Evolutionary conservation across 345 rosid species (phyloP).

Genomic region (Viola odorata): DNA sequence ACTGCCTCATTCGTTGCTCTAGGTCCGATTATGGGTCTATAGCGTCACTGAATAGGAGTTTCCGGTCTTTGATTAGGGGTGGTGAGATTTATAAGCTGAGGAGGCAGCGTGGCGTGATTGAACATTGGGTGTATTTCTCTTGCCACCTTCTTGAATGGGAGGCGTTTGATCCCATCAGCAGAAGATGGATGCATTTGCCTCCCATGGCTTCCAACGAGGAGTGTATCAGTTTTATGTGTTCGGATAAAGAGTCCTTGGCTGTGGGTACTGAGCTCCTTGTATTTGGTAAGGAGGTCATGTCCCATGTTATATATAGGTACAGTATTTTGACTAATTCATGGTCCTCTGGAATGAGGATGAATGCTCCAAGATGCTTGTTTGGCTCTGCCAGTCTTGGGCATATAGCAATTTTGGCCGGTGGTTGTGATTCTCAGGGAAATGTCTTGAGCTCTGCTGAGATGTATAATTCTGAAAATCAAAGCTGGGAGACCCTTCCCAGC

Average conservation of each 20-base stretch:
- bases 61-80: slow-evolving; percentile 55
- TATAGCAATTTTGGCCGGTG: slow-evolving; percentile 83
- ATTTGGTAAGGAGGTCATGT: slow-evolving; percentile 57
- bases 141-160: slow-evolving; percentile 84
- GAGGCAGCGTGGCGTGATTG: slow-evolving; percentile 46
- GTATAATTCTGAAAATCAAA: slow-evolving; percentile 81
- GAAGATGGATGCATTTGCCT: slow-evolving; percentile 82
- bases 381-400: slow-evolving; percentile 93
- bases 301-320: slow-evolving; percentile 78
- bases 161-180: slow-evolving; percentile 72
- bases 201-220: slow-evolving; percentile 56
- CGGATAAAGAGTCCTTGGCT: slow-evolving; percentile 85
- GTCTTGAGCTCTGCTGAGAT: slow-evolving; percentile 66
- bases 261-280: slow-evolving; percentile 95
- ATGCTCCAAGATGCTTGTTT: slow-evolving; percentile 81
- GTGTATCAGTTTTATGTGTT: slow-evolving; percentile 45
- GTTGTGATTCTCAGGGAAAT: slow-evolving; percentile 61
- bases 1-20: slow-evolving; percentile 64
- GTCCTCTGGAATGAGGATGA: slow-evolving; percentile 74
- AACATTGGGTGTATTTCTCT: slow-evolving; percentile 91
- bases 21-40: slow-evolving; percentile 82
- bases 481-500: slow-evolving; percentile 56
- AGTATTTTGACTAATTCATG: slow-evolving; percentile 76
- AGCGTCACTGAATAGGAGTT: slow-evolving; percentile 58
- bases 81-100: slow-evolving; percentile 73